Percentiles rank a stretch among this genome's conserved stretches.
Conservation (phyloP, 441 rosid species). For the Euphorbia schlechtendalii region DNA sequence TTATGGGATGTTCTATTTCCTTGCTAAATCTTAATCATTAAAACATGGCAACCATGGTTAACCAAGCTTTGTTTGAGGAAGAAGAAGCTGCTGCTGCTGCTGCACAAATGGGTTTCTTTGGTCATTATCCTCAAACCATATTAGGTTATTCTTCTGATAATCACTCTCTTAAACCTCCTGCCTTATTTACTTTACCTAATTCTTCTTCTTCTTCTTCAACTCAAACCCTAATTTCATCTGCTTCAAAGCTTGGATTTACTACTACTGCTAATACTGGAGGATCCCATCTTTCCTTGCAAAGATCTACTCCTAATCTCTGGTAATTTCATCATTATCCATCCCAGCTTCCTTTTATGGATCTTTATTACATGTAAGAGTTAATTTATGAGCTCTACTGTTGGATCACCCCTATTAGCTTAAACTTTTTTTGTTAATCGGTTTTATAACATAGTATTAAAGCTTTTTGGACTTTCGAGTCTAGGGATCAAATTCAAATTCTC, state of each 20-base stretch:
- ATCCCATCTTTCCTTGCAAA: conserved; percentile 45
- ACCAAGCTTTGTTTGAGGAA: conserved; percentile 39
- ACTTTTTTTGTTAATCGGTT: too few species aligned
- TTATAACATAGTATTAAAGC: too few species aligned
- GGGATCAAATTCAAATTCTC: too few species aligned
- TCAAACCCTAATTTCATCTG: conserved; percentile 56
- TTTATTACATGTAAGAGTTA: too few species aligned
- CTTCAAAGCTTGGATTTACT: conserved; percentile 25
- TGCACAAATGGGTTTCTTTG: conserved; percentile 44
- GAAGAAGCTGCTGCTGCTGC: neutral
- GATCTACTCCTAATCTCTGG: conserved; percentile 66
- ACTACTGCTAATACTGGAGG: conserved; percentile 35
- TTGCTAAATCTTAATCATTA: neutral
- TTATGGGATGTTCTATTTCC: neutral
- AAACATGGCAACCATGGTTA: neutral
- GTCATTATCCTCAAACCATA: conserved; percentile 40
- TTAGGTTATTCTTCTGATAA: conserved; percentile 28
- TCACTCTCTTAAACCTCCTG: conserved; percentile 37
- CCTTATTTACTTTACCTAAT: conserved; percentile 24
- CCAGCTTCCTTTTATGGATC: too few species aligned
- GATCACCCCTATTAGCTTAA: too few species aligned
- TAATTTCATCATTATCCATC: conserved; percentile 22
- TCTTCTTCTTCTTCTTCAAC: conserved; percentile 32
- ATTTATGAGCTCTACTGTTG: too few species aligned
- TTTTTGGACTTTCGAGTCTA: too few species aligned